These are phyloP conservation scores for Xylaria sp. DNA, from an alignment of 2,329 filamentous ascomycete genomes.

Conservation along the genomic window DNA sequence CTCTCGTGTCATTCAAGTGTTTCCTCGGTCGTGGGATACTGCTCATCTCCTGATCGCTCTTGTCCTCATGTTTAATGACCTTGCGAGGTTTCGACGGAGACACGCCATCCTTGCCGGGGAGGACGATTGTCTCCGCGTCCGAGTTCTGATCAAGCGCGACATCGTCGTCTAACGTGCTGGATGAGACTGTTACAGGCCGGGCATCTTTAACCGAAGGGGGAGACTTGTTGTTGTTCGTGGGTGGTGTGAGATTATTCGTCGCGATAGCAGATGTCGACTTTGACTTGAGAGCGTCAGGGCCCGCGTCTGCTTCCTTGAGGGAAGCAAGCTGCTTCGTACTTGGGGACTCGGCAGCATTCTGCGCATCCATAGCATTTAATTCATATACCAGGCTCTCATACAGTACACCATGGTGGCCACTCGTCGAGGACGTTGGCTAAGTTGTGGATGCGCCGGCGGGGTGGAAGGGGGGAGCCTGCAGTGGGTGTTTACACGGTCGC, in stretches of 20 bases:
- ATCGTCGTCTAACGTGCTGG: constrained; percentile 56
- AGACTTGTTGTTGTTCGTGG: constrained; percentile 40
- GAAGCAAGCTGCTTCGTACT: constrained; percentile 69
- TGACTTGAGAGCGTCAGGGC: constrained; percentile 51
- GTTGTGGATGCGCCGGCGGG: constrained; percentile 32
- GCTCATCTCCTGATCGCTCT: constrained; percentile 66
- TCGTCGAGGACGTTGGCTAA: constrained; percentile 50
- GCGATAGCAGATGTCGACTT: constrained; percentile 44
- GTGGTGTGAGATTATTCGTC: constrained; percentile 41
- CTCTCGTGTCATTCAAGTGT: constrained; percentile 52
- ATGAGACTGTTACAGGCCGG: constrained; percentile 45
- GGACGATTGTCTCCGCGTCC: constrained; percentile 77
- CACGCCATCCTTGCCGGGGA: constrained; percentile 72
- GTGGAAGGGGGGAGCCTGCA: constrained; percentile 18
- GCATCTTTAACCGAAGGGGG: constrained; percentile 49
- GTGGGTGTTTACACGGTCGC: constrained; percentile 19
- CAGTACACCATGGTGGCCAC: constrained; percentile 70
- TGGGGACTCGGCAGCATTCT: constrained; percentile 73
- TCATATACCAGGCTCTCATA: constrained; percentile 58
- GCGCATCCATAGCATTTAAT: constrained; percentile 76
- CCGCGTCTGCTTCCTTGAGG: constrained; percentile 57
- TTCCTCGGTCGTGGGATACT: constrained; percentile 50
- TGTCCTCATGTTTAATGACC: constrained; percentile 72
- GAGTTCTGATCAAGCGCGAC: constrained; percentile 69
- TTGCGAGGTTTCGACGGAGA: constrained; percentile 73